phyloP scores from a whole-genome alignment of 2,329 filamentous ascomycete species.

The Penicillium digitatum region DNA sequence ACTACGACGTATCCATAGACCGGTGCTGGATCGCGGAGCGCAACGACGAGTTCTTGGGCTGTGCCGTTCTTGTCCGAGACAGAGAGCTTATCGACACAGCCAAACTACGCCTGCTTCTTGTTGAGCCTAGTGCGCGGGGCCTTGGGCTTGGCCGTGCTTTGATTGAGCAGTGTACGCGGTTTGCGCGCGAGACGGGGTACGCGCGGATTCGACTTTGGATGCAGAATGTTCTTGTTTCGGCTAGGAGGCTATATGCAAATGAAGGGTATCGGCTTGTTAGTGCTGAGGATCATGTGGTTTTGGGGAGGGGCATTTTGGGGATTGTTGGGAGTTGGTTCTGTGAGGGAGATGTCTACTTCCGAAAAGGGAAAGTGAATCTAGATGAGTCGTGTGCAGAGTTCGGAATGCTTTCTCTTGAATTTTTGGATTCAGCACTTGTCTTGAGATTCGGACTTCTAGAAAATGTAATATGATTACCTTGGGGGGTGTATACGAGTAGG shows the following conservation, averaged over 20 bases:
- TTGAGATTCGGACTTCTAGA: neutral
- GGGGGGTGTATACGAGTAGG: neutral
- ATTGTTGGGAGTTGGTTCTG: slow-evolving; percentile 17
- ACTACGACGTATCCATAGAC: slow-evolving; percentile 14
- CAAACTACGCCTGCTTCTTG: neutral
- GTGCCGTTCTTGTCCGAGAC: slow-evolving; percentile 19
- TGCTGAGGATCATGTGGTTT: slow-evolving; percentile 15
- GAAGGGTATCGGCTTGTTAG: slow-evolving; percentile 18
- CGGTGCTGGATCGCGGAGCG: slow-evolving; percentile 22
- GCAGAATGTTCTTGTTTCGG: slow-evolving; percentile 13
- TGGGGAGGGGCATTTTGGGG: slow-evolving; percentile 13
- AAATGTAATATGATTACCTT: neutral
- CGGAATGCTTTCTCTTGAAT: neutral
- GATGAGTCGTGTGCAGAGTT: neutral
- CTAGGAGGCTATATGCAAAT: slow-evolving; percentile 16
- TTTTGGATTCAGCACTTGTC: neutral
- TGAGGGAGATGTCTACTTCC: neutral
- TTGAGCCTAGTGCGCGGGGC: slow-evolving; percentile 8
- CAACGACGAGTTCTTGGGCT: slow-evolving; percentile 11
- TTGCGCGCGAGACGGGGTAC: slow-evolving; percentile 18
- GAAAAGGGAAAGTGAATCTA: neutral
- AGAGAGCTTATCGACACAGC: neutral
- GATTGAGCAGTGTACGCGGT: slow-evolving; percentile 16
- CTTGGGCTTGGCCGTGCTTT: slow-evolving; percentile 15
- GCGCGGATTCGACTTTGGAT: slow-evolving; percentile 17